Conservation (phyloP, 2,329 filamentous ascomycete genomes). For the Aspergillus novofumigatus region DNA sequence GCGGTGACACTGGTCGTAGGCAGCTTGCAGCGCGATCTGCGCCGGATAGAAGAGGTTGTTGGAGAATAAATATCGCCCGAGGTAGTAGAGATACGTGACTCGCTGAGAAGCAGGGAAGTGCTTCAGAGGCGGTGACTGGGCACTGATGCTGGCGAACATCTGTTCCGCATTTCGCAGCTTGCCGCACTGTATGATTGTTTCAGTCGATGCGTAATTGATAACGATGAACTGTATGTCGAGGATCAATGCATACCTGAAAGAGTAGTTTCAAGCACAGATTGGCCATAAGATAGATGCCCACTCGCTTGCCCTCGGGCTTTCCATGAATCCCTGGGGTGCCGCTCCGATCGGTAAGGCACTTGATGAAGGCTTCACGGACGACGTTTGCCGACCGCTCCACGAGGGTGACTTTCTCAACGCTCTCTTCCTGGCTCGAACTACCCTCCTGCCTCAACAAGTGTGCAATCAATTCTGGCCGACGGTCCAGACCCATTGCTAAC, state of each 20-base stretch:
- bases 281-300: constrained; percentile 86
- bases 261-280: constrained; percentile 86
- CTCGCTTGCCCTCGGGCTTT: constrained; percentile 75
- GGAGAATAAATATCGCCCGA: constrained; percentile 83
- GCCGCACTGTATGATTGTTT: constrained; percentile 53
- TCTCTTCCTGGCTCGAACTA: constrained; percentile 51
- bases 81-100: constrained; percentile 90
- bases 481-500: constrained; percentile 79
- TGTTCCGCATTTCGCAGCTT: constrained; percentile 81
- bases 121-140: constrained; percentile 73
- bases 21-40: constrained; percentile 68
- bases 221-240: too few species aligned
- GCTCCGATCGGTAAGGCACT: constrained; percentile 77
- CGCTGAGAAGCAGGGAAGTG: constrained; percentile 82
- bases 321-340: constrained; percentile 57
- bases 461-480: constrained; percentile 70
- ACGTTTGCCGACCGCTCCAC: constrained; percentile 85
- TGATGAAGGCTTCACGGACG: constrained; percentile 85
- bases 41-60: constrained; percentile 79
- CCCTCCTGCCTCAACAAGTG: constrained; percentile 49
- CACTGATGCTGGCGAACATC: constrained; percentile 83
- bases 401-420: constrained; percentile 69
- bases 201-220: not conserved
- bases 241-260: constrained; percentile 61
- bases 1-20: constrained; percentile 71